phyloP scores from a whole-genome alignment of 2,329 filamentous ascomycete genomes.

The Neonectria sp. region DNA sequence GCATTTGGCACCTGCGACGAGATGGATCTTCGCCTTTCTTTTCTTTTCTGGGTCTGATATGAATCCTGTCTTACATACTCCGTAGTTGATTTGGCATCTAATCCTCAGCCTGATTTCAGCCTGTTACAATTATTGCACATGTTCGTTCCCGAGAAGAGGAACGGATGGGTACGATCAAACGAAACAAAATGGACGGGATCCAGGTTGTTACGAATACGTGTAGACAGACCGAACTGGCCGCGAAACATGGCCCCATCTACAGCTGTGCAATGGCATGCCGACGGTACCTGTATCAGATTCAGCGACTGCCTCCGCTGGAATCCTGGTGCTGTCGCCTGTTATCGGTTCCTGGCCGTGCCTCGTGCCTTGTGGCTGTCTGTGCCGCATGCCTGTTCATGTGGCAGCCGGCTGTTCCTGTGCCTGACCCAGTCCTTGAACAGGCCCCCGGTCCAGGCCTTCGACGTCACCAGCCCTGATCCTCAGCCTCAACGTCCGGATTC shows the following conservation, averaged over 20 bases:
- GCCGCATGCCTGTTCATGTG: not conserved
- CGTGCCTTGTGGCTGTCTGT: not conserved
- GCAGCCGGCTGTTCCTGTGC: constrained; percentile 18
- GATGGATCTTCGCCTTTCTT: not conserved
- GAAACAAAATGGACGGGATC: not conserved
- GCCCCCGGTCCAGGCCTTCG: not conserved
- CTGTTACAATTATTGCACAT: too few relatives aligned
- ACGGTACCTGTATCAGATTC: not conserved
- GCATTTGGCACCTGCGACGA: constrained; percentile 17
- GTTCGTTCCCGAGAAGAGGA: not conserved
- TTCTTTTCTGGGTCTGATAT: constrained; percentile 13
- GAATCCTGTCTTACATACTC: constrained; percentile 7
- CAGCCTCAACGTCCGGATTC: constrained; percentile 12
- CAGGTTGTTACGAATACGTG: not conserved
- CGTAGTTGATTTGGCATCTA: constrained; percentile 8
- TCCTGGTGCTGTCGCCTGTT: not conserved
- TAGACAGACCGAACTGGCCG: not conserved
- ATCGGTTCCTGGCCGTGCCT: not conserved
- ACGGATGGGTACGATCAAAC: not conserved
- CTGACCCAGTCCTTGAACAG: constrained; percentile 1
- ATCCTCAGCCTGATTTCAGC: not conserved
- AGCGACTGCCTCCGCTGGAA: not conserved
- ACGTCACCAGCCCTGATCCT: not conserved
- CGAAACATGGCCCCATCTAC: not conserved
- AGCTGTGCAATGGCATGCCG: not conserved